These are phyloP conservation scores for Aegilops sharonensis DNA, from an alignment of 176 grass and related monocot species.

Conservation along the genomic window DNA sequence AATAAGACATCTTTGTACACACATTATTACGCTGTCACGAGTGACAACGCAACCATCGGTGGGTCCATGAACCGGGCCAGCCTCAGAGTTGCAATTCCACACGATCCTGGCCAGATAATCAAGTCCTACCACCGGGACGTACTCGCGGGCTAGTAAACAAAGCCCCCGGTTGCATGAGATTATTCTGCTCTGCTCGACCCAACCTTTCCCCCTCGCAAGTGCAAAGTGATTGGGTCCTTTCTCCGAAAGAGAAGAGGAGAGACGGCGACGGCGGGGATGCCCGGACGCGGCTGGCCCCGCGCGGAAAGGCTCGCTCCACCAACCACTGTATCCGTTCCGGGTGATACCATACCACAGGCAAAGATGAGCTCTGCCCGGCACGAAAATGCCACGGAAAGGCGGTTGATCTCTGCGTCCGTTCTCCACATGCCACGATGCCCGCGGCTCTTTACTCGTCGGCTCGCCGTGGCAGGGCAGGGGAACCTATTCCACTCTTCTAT, in stretches of 20 bases:
- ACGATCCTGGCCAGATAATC: background rate
- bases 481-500: too few relatives aligned
- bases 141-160: background rate
- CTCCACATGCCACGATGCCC: too few relatives aligned
- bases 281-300: background rate
- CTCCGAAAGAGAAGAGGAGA: background rate
- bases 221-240: background rate
- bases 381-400: conserved; percentile 1
- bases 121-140: background rate
- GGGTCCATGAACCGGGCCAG: too few relatives aligned
- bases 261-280: background rate
- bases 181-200: background rate
- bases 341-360: background rate
- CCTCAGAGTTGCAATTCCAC: background rate
- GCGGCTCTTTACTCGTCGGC: too few relatives aligned
- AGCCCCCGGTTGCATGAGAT: background rate
- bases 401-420: background rate
- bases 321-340: background rate
- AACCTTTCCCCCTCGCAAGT: too few relatives aligned
- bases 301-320: background rate
- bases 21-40: background rate
- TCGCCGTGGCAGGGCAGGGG: too few relatives aligned
- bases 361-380: background rate
- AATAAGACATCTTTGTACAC: background rate
- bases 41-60: background rate